These are phyloP conservation scores for Nephelium lappaceum DNA, from an alignment of 345 rosid genomes.

Conservation along the genomic window DNA sequence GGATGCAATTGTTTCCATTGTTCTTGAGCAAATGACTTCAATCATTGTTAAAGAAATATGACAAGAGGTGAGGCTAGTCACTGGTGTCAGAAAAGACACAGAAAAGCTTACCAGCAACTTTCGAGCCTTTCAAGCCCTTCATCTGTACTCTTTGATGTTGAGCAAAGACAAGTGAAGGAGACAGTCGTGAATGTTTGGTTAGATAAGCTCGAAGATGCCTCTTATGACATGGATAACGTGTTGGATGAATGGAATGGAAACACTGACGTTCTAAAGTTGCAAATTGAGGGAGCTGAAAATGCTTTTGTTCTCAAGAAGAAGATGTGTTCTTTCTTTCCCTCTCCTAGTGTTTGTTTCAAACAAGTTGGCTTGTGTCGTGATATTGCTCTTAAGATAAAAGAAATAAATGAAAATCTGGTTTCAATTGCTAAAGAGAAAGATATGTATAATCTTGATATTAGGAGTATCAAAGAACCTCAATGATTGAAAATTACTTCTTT, in stretches of 20 bases:
- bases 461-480: background rate
- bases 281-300: too few relatives aligned
- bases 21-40: background rate
- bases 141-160: conserved; percentile 5
- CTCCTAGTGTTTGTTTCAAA: too few relatives aligned
- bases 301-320: too few relatives aligned
- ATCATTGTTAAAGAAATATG: background rate
- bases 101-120: background rate
- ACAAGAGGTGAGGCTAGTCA: background rate
- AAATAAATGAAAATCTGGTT: too few relatives aligned
- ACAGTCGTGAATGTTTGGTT: background rate
- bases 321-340: too few relatives aligned
- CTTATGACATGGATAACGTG: conserved; percentile 4
- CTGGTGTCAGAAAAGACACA: too few relatives aligned
- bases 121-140: background rate
- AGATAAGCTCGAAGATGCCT: background rate
- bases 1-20: background rate
- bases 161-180: background rate
- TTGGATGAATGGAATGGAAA: conserved; percentile 11
- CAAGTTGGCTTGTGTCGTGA: too few relatives aligned
- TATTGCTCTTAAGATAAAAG: too few relatives aligned
- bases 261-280: background rate
- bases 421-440: too few relatives aligned
- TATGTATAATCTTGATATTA: too few relatives aligned
- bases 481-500: background rate